phyloP scores from a whole-genome alignment of 345 rosid genomes.

The Hibiscus mutabilis region DNA sequence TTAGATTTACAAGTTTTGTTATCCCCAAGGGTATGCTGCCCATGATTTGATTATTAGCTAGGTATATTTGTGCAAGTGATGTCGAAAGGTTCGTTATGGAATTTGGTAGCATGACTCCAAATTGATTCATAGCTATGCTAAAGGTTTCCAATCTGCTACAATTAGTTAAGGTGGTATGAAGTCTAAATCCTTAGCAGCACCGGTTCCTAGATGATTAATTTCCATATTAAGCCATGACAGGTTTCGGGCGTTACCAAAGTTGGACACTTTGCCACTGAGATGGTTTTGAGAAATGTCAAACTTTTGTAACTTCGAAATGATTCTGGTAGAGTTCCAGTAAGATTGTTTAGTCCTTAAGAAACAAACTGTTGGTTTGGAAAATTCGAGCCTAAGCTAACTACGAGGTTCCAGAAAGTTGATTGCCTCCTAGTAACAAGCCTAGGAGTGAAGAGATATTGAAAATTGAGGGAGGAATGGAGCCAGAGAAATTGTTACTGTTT shows the following conservation, averaged over 20 bases:
- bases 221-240: background rate
- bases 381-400: background rate
- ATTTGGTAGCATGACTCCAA: background rate
- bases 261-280: background rate
- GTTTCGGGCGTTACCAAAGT: background rate
- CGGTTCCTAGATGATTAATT: background rate
- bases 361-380: conserved; percentile 24
- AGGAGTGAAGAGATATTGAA: conserved; percentile 14
- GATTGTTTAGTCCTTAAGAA: background rate
- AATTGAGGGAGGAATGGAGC: conserved; percentile 17
- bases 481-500: fast-evolving
- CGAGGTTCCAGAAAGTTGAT: conserved; percentile 19
- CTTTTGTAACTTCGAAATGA: background rate
- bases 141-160: background rate
- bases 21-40: background rate
- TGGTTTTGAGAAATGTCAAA: background rate
- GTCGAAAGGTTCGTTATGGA: background rate
- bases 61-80: background rate
- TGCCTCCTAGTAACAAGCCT: fast-evolving
- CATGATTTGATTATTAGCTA: background rate
- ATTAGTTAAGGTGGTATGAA: background rate
- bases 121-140: background rate
- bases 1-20: background rate
- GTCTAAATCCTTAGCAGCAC: background rate
- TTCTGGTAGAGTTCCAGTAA: conserved; percentile 16